Evolutionary conservation across 106 monocot species (phyloP).

Genomic region (Allium sativum): DNA sequence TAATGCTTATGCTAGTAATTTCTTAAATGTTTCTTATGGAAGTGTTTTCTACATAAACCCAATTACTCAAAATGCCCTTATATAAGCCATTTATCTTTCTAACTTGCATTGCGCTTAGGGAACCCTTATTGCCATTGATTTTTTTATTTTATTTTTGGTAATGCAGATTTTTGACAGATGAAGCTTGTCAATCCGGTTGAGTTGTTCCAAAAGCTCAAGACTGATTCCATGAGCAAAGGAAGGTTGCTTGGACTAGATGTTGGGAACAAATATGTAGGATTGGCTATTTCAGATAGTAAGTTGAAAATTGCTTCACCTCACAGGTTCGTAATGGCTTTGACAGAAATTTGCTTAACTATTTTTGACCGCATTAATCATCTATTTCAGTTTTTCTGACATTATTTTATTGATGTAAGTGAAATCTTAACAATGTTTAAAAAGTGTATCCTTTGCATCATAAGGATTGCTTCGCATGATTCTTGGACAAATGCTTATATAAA

Average conservation of each 20-base stretch:
- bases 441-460: too few relatives aligned
- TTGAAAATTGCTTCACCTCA: constrained; percentile 67
- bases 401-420: too few relatives aligned
- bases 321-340: constrained; percentile 26
- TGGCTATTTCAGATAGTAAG: constrained; percentile 70
- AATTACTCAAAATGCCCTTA: too few relatives aligned
- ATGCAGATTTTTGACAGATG: constrained; percentile 13
- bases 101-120: not conserved
- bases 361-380: too few relatives aligned
- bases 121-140: not conserved
- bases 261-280: constrained; percentile 75
- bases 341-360: too few relatives aligned
- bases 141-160: not conserved
- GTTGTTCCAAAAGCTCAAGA: constrained; percentile 44
- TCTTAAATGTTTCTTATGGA: too few relatives aligned
- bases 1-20: not conserved
- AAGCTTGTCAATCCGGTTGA: constrained; percentile 56
- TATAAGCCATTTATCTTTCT: not conserved
- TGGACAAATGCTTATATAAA: too few relatives aligned
- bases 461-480: too few relatives aligned
- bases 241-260: constrained; percentile 90
- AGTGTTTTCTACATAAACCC: too few relatives aligned
- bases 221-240: constrained; percentile 10
- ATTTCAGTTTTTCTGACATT: too few relatives aligned
- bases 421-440: too few relatives aligned